These are phyloP conservation scores for Letharia columbiana DNA, from an alignment of 495 filamentous ascomycete species.

Conservation along the genomic window DNA sequence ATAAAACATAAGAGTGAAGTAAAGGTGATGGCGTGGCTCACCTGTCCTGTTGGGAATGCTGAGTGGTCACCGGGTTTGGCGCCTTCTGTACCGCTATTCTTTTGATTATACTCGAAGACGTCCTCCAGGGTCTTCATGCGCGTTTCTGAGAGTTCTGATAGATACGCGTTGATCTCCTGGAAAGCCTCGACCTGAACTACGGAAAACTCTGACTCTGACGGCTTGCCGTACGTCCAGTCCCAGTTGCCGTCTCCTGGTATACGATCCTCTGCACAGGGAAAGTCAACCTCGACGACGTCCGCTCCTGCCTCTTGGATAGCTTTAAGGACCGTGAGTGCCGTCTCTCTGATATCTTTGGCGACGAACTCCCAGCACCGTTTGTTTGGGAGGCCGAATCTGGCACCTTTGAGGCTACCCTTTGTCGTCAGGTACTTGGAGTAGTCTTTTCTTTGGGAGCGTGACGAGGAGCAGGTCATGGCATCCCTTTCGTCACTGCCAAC, in stretches of 20 bases:
- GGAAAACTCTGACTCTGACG: conserved; percentile 24
- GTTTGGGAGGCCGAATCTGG: conserved; percentile 27
- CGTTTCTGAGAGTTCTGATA: conserved; percentile 21
- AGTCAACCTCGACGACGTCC: conserved; percentile 19
- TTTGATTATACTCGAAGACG: conserved; percentile 18
- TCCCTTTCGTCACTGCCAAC: conserved; percentile 35
- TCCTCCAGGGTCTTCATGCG: conserved; percentile 23
- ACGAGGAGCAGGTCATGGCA: conserved; percentile 1
- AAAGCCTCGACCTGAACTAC: conserved; percentile 28
- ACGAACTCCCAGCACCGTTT: conserved; percentile 26
- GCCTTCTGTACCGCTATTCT: conserved; percentile 24
- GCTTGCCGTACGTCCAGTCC: conserved; percentile 25
- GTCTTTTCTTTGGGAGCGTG: conserved; percentile 5
- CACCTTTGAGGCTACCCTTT: conserved; percentile 21
- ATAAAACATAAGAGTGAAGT: background rate
- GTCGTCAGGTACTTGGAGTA: conserved; percentile 16
- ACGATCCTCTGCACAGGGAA: conserved; percentile 26
- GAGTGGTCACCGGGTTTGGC: conserved; percentile 19
- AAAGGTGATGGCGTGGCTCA: background rate
- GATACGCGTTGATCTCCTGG: conserved; percentile 25
- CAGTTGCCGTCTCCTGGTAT: conserved; percentile 25
- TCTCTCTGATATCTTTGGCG: conserved; percentile 2
- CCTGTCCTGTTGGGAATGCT: conserved; percentile 25
- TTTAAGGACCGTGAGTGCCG: conserved; percentile 10
- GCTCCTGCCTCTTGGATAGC: conserved; percentile 24